Conservation (phyloP, 2,329 filamentous ascomycete species). For the Exutisphaerella laricina region DNA sequence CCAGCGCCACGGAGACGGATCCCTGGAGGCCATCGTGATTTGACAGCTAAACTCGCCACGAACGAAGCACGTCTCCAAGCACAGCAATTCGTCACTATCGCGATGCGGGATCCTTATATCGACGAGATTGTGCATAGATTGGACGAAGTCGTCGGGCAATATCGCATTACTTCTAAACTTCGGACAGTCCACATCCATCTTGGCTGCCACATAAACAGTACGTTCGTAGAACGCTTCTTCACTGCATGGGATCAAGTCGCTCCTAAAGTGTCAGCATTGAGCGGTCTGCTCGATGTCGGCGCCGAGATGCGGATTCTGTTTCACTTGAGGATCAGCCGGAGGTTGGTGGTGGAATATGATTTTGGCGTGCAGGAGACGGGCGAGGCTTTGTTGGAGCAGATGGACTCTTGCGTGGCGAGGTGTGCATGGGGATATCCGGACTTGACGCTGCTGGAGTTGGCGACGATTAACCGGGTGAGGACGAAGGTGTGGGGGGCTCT, state of each 20-base stretch:
- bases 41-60: background rate
- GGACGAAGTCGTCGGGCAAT: constrained; percentile 2
- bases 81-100: constrained; percentile 13
- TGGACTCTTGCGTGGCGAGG: constrained; percentile 14
- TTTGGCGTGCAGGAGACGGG: constrained; percentile 6
- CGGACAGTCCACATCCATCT: constrained; percentile 15
- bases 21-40: background rate
- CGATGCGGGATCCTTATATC: constrained; percentile 15
- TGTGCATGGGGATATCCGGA: constrained; percentile 5
- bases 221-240: constrained; percentile 17
- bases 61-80: background rate
- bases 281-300: background rate
- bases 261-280: constrained; percentile 5
- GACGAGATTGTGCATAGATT: constrained; percentile 6
- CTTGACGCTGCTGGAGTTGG: constrained; percentile 13
- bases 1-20: constrained; percentile 1
- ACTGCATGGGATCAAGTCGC: constrained; percentile 12
- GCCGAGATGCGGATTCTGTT: constrained; percentile 12
- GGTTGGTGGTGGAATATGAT: constrained; percentile 15
- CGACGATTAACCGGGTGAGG: constrained; percentile 12
- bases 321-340: constrained; percentile 12
- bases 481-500: constrained; percentile 10
- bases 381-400: constrained; percentile 9
- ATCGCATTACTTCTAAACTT: constrained; percentile 2
- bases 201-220: constrained; percentile 13